Base-by-base conservation (phyloP, 1,284 basidiomycete genomes). In the Ceratobasidium papillatum region DNA sequence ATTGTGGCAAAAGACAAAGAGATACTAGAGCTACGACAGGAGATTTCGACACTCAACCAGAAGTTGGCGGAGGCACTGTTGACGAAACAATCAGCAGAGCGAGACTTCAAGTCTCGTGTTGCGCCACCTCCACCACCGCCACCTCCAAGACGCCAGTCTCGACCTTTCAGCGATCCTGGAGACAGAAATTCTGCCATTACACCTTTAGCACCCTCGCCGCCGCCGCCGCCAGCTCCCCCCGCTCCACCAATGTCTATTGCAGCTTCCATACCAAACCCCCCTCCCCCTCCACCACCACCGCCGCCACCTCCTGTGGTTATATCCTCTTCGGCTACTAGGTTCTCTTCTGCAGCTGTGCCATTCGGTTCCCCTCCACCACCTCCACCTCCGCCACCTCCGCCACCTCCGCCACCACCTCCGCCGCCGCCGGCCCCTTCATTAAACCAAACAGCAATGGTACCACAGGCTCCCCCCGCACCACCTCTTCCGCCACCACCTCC, bases 1-100 rank as follows among this genome's bases (percentile, higher is more conserved):
- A 81, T 95, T 32, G 85, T 87, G 1, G 86, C 89, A 79, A 93
- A 92, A 79, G 93, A 95, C 62, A 85, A 88, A 19, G 88, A 91
- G 78, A 90, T 94, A 49, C 78, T 81, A 2, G 78, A 81, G 17
- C 85, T 95, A 30, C 84, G 82, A 54, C 80, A 80, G 2, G 87
- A 91, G 77, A 83, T 92, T 8, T 82, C 82, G 19, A 84, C 84
- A 7, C 83, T 93, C 19, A 75, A 75, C 47, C 87, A 87, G 77
- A 82, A 83, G 17, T 84, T 88, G 59, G 78, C 25, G n/a, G 66
- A 58, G 3, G 54, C 66, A 30, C 22, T 19, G 25, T 14, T 89
- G 51, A 81, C 84, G 12, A 88, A 76, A 87, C 89, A 80, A 32
- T 36, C 86, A 0, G 61, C 75, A 14, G 91, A 94, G 81, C 87